Base-by-base conservation (phyloP, 2,329 filamentous ascomycete species). In the Talaromyces sp. region DNA sequence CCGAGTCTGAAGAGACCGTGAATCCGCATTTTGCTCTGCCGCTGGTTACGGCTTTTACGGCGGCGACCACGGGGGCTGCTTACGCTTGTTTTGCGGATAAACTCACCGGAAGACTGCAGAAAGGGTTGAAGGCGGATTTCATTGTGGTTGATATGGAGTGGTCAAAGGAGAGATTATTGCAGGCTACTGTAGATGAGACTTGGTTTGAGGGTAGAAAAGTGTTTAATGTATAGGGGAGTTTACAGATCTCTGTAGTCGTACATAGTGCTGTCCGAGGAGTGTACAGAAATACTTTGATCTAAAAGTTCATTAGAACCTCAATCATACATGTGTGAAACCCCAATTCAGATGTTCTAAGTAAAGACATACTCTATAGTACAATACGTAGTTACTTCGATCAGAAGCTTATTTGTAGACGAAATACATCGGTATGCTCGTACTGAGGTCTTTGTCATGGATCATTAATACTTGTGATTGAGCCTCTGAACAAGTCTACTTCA, bases 21-120 rank as follows among this genome's bases (percentile, higher is more conserved):
- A 82, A 82, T 57, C 67, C 73, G 14, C 70, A 81, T 40, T 82
- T 80, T 63, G 75, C 69, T 8, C 61, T 83, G 18, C 72, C 73
- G 2, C 64, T 82, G 35, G 74, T 71, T 28, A 71, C 77, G 60
- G 80, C 80, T 5, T 71, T 82, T 14, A 71, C 69, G 37, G 80
- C 77, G 35, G 79, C 78, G 18, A 80, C 80, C 1, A 64, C 65
- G 11, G 81, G 81, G 0, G 77, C 77, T 9, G 81, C 81, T 6
- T 81, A 78, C 67, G 77, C 78, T 0, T 78, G 76, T 21, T 81
- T 78, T 67, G 75, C 75, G 1, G 80, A 82, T n/a, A 67, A 70
- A 1, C 72, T 76, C 67, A 69, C 78, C 2, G 80, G 80, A 2
- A 75, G 69, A 61, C 63, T 81, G 57, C 71, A 72, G 65, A 66